Base-by-base conservation (phyloP, 495 filamentous ascomycete species). In the Neurospora sp. region DNA sequence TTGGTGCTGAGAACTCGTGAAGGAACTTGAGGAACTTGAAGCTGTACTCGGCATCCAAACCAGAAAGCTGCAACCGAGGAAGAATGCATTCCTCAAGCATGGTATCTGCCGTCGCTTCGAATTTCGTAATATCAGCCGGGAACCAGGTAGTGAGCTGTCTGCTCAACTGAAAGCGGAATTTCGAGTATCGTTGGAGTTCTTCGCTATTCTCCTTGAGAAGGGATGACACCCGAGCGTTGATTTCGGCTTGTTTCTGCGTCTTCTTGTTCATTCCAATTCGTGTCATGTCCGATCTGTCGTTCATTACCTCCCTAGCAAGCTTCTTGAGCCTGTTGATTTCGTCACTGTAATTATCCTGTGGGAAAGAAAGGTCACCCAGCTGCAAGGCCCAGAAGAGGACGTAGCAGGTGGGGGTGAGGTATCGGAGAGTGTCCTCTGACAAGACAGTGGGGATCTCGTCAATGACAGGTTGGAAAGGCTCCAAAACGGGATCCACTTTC, bases 321-420 rank as follows among this genome's bases (percentile, higher is more conserved):
- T 87, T 88, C 72, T 89, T 86, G 53, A 92, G 83, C 7, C 88
- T 85, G 7, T 85, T 86, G 40, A 87, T 88, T 75, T 96, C 95
- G 14, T 87, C 84, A 11, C 90, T 84, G 79, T 98, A 98, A 70
- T 89, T 91, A 59, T 88, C 85, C 70, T 88, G 85, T 1, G 92
- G 91, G 48, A 92, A 87, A 44, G 88, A 85, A 40, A 99, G 83
- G 79, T 98, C 96, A 35, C 91, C 88, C 16, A 94, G 87, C 31
- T 92, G 89, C 18, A 97, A 86, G 68, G 94, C 90, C 96, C 96
- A 99, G 84, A 99, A 99, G 3, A 92, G 92, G 39, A 93, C 89
- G 78, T 93, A 97, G 79, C 97, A 96, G 40, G 89, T 85, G 2
- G 91, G 83, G 66, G 88, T 94, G 59, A 97, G 82, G 11, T 86